Conservation (phyloP, 768 basidiomycete species). For the Chiua virens region DNA sequence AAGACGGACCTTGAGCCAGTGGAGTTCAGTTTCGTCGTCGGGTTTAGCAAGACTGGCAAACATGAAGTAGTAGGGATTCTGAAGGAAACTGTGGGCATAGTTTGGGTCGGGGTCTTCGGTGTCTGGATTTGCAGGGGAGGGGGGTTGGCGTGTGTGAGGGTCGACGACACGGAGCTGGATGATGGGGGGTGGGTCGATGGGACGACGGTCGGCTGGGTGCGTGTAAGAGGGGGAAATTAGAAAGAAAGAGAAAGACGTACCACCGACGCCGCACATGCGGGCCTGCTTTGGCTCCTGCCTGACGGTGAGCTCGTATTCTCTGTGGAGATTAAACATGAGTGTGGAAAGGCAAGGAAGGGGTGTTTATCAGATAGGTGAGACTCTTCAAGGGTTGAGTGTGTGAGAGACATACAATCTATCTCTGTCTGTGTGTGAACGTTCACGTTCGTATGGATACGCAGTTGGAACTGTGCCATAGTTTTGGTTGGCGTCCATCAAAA, state of each 20-base stretch:
- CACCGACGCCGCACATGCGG: constrained; percentile 87
- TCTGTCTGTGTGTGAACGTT: constrained; percentile 31
- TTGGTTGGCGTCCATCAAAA: constrained; percentile 25
- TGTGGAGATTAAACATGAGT: constrained; percentile 32
- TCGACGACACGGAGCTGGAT: constrained; percentile 91
- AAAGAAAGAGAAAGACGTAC: constrained; percentile 49
- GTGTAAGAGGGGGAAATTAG: constrained; percentile 1
- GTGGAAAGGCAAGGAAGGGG: neutral
- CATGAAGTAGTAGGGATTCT: constrained; percentile 96
- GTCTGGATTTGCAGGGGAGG: constrained; percentile 27
- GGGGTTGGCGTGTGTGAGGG: constrained; percentile 41
- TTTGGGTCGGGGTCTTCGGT: constrained; percentile 35
- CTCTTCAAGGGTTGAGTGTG: too few relatives aligned
- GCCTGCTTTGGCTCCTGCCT: constrained; percentile 92
- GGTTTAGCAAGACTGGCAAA: constrained; percentile 88
- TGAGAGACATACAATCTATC: constrained; percentile 37
- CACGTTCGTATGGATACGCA: constrained; percentile 30
- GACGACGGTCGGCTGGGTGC: constrained; percentile 80
- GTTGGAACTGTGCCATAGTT: constrained; percentile 26
- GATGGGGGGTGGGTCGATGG: constrained; percentile 96
- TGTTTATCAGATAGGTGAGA: constrained; percentile 14
- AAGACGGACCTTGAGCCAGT: constrained; percentile 69
- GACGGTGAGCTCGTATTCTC: constrained; percentile 83
- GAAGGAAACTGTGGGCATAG: constrained; percentile 65
- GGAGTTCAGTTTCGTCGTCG: constrained; percentile 85